Evolutionary conservation across 495 filamentous ascomycete genomes (phyloP), one percentile per base, ranked within the genome.

Genomic region (Podospora comata): DNA sequence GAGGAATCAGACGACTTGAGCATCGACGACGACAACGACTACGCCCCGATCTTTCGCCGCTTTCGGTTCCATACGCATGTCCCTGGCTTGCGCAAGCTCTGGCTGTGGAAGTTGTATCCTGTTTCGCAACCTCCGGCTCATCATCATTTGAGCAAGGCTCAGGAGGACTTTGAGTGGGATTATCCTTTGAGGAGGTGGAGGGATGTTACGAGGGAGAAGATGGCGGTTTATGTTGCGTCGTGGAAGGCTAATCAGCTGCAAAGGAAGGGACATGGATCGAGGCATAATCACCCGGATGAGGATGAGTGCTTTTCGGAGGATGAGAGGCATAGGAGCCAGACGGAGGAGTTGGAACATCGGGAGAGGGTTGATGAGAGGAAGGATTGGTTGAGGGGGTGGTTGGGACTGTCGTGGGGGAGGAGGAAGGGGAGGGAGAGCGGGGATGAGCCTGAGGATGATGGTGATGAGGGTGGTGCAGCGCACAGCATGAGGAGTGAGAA

Each of bases 51-150:
- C 6, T 69, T 72, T 15, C 65, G 67, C 1, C 39, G 57, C 28
- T 69, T 26, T 20, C 39, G 39, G 13, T 69, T 72, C 60, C 70
- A 72, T 57, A 16, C n/a, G 0, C 5, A 54, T 6, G 69, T 72
- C 57, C 67, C 70, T 16, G 30, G 60, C 5, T 16, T 72, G 0
- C 64, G 70, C 0, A 15, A 28, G 1, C 57, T 72, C 0, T 72
- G 70, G 70, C 19, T 20, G 16, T 62, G 65, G n/a, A 60, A 53
- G 2, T 39, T n/a, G 5, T 72, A 72, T 20, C n/a, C 55, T 18
- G 39, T 48, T 0, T 48, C 39, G 39, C 39, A 48, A 16, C 39
- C 39, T 6, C 39, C 39, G 39, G 39, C 9, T 16, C 39, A 48
- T 48, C 39, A 48, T 11, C 39, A 48, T 9, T 3, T 48, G 55